Conservation (phyloP, 2,329 filamentous ascomycete species). For the Paecilomyces niveus region DNA sequence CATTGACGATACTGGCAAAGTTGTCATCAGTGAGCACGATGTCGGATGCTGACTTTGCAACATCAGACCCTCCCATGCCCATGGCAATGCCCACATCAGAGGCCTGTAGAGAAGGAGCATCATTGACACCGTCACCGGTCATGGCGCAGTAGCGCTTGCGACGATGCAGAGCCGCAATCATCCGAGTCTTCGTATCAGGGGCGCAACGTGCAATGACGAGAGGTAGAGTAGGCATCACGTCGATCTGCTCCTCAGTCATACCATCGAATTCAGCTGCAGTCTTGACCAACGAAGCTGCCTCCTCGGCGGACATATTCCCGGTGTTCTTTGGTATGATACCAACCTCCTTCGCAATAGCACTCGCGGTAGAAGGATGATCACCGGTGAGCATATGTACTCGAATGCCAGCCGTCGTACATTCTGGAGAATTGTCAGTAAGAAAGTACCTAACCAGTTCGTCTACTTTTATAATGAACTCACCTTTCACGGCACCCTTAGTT, state of each 20-base stretch:
- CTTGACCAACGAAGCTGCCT: constrained; percentile 46
- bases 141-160: constrained; percentile 72
- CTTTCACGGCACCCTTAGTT: constrained; percentile 48
- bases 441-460: neutral
- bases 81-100: constrained; percentile 86
- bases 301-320: constrained; percentile 36
- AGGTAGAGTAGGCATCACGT: constrained; percentile 65
- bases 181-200: constrained; percentile 79
- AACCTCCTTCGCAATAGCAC: constrained; percentile 51
- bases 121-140: constrained; percentile 85
- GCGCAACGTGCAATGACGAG: constrained; percentile 79
- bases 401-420: constrained; percentile 49
- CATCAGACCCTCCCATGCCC: constrained; percentile 76
- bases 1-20: constrained; percentile 77
- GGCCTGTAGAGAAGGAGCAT: constrained; percentile 71
- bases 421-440: constrained; percentile 10
- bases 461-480: constrained; percentile 5
- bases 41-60: constrained; percentile 71
- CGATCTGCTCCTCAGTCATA: constrained; percentile 47
- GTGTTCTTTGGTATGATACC: constrained; percentile 47
- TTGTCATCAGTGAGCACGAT: constrained; percentile 65
- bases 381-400: constrained; percentile 53
- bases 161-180: constrained; percentile 81
- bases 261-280: constrained; percentile 51
- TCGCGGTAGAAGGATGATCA: constrained; percentile 51